Evolutionary conservation across 2,329 filamentous ascomycete genomes (phyloP), one percentile per base, ranked within the genome.

Genomic region (Ploettnerulaceae sp.): DNA sequence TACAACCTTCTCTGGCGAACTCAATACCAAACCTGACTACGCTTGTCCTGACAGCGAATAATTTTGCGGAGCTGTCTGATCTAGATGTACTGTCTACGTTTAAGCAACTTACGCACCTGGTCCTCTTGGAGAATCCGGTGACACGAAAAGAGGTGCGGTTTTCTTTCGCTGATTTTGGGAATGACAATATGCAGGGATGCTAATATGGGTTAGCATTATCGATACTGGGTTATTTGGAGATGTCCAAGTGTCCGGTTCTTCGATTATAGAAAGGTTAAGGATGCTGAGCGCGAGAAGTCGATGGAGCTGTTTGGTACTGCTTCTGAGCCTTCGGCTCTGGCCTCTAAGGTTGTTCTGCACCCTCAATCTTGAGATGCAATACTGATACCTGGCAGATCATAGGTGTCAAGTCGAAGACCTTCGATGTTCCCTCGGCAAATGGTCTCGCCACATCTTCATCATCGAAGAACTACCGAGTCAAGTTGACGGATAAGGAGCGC

Each of bases 251-350:
- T 98, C 33, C 83, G 91, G 34, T 97, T 95, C 68, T 76, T 98
- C 38, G 93, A 98, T 69, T 96, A 89, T 65, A 76, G 81, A 58
- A 95, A 95, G 69, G 89, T 98, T 39, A 94, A 89, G 68, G 81
- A 93, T 54, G 81, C 77, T 0, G 93, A 98, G 74, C 81, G 90
- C 34, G 71, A 79, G 54, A 78, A 82, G 58, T 89, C 89, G 0
- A 74, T 70, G 14, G 84, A 91, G 66, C 73, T 98, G 2, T 97
- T 97, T 61, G 94, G 94, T 41, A 88, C 85, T 3, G 66, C 68
- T 1, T 79, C 85, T 41, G 80, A 86, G 63, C 93, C 91, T 1
- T 89, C 89, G 0, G 82, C 85, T 8, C 73, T 95, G 26, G 90
- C 91, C 20, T 77, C 79, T 15, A 84, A 85, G 73, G 80, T 82